These are phyloP conservation scores for Diplosphaera chodatii DNA, from an alignment of 139 green algal species.

Conservation along the genomic window DNA sequence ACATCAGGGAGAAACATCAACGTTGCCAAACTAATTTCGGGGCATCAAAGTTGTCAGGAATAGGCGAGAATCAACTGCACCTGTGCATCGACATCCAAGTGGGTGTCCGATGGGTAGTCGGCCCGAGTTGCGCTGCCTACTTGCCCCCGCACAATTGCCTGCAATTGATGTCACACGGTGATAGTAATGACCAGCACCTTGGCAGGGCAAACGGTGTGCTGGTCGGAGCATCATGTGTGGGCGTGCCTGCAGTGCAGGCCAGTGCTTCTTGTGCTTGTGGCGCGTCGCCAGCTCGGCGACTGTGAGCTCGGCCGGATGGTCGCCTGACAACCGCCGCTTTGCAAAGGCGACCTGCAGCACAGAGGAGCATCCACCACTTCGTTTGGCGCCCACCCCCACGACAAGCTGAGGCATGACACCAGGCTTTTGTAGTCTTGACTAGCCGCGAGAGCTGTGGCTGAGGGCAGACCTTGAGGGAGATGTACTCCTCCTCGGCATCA, in stretches of 20 bases:
- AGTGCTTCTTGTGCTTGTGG: constrained; percentile 9
- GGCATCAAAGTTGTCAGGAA: not conserved
- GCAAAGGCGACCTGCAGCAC: constrained; percentile 35
- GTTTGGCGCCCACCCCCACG: too few relatives aligned
- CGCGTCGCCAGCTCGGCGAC: constrained; percentile 30
- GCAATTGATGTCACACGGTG: not conserved
- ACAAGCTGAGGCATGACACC: too few relatives aligned
- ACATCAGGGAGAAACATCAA: not conserved
- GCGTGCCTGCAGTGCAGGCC: not conserved
- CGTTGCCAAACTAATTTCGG: too few relatives aligned
- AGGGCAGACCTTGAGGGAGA: constrained; percentile 22
- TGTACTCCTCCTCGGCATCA: constrained; percentile 17
- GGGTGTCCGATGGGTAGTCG: too few relatives aligned
- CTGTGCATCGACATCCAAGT: too few relatives aligned
- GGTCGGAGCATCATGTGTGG: not conserved
- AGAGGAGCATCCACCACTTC: too few relatives aligned
- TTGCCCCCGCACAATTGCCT: constrained; percentile 15
- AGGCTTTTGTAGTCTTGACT: too few relatives aligned
- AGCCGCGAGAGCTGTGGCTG: too few relatives aligned
- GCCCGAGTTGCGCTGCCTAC: not conserved
- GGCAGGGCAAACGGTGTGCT: not conserved
- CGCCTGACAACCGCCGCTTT: constrained; percentile 36
- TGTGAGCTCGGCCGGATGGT: constrained; percentile 45
- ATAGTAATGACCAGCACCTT: too few relatives aligned
- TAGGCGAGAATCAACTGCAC: too few relatives aligned